Evolutionary conservation across 352 stramenopile species (phyloP), one percentile per base, ranked within the genome.

Genomic region (Phytophthora pistaciae): DNA sequence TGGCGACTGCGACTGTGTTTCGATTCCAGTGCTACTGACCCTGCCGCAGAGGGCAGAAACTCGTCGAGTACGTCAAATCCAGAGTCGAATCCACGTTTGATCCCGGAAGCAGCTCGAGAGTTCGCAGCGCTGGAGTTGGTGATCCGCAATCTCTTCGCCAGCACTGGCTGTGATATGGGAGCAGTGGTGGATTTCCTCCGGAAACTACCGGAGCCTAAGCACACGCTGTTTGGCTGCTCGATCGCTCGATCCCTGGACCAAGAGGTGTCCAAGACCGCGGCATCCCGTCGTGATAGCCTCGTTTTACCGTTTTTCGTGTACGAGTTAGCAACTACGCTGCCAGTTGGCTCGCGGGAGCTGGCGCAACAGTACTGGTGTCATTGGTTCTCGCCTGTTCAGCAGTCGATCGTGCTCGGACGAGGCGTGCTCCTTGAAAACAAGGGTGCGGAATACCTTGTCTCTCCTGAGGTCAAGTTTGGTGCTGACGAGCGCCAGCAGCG

Each of bases 311-410:
- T 56, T 20, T 56, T 56, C 49, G 25, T 56, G 1, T 33, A 56
- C 31, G 49, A 16, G 20, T 36, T 36, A 20, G 49, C 49, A 9
- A 56, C 49, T 1, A 56, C 7, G 1, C 25, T 56, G 9, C 23
- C 49, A 0, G 3, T 16, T 29, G 25, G 6, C 10, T 31, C 49
- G 9, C 27, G 23, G 31, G 8, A 33, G 13, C 49, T 56, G 49
- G 49, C 49, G 21, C n/a, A 56, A n/a, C 49, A 56, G 49, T 56
- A 56, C 21, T 56, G 49, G 49, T 33, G 49, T 3, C 49, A 56
- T 33, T 56, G 49, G 49, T 56, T 56, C 49, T 56, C 40, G 40
- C 49, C 49, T n/a, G 49, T 56, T 33, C 20, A 31, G 21, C 27
- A 33, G 49, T 14, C 49, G 2, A 56, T 56, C 7, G 21, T 56